Evolutionary conservation across 2,329 filamentous ascomycete genomes (phyloP), one percentile per base, ranked within the genome.

Genomic region (Botrytis paeoniae): DNA sequence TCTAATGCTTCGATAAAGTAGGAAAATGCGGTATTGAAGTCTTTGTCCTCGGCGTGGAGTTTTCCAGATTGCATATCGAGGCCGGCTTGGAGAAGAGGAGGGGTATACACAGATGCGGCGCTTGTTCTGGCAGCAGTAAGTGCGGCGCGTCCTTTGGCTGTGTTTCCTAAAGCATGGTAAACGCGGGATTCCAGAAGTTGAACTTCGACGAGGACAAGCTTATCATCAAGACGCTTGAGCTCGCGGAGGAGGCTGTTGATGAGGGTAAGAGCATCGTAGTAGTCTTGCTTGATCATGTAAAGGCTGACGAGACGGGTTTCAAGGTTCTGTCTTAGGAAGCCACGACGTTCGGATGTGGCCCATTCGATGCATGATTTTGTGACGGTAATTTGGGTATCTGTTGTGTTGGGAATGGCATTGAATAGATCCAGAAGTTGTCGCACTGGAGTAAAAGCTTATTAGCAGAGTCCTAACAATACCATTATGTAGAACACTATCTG

Each of bases 321-420:
- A 81, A 99, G 93, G 83, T 97, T 97, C 86, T 99, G 96, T 78
- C 96, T 94, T 79, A 99, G 89, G 88, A 99, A 99, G 74, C 94
- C 93, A 81, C 96, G 92, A 79, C 95, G 93, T 86, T 98, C 94
- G 70, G 93, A 93, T 71, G 95, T 93, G 66, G 96, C 96, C 96
- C 96, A 99, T 85, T 98, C 95, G 90, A 99, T 99, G 86, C 94
- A 98, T 84, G 96, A 97, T 85, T 97, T 97, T 81, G 96, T 99
- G 80, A 98, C 94, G 82, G 91, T 86, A 82, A 97, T 94, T 85
- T 99, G 96, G 81, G 92, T 93, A 82, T 99, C 96, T 86, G 92
- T 92, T 79, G 94, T 96, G 84, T 98, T 92, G 80, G 97, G 96
- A 79, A 98, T 98, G 80, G 92, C 89, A 80, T 93, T 90, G 87